phyloP scores from a whole-genome alignment of 2,329 filamentous ascomycete species.

The Conoideocrella luteorostrata region DNA sequence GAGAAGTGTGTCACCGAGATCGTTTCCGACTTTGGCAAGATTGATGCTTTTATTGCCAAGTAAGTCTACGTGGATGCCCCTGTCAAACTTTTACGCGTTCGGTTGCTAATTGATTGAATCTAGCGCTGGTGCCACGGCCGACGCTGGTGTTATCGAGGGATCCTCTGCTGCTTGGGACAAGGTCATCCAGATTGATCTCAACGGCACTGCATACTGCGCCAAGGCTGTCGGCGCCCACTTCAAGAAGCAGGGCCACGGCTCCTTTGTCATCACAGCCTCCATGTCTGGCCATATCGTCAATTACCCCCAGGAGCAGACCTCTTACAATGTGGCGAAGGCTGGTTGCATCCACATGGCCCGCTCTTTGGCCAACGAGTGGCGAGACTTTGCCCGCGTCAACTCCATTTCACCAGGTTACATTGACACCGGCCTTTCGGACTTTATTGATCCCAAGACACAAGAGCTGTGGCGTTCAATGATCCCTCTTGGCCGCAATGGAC shows the following conservation, averaged over 20 bases:
- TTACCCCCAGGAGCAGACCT: conserved; percentile 60
- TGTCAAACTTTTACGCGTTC: conserved; percentile 27
- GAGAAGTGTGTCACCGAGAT: conserved; percentile 55
- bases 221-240: conserved; percentile 58
- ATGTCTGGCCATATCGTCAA: conserved; percentile 69
- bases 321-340: conserved; percentile 60
- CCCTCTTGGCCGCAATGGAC: conserved; percentile 63
- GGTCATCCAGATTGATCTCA: conserved; percentile 57
- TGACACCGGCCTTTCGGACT: conserved; percentile 60
- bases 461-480: conserved; percentile 69
- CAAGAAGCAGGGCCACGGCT: conserved; percentile 55
- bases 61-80: conserved; percentile 42
- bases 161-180: conserved; percentile 60
- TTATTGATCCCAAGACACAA: conserved; percentile 60
- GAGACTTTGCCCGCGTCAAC: conserved; percentile 60
- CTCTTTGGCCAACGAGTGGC: conserved; percentile 58
- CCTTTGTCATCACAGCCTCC: conserved; percentile 62
- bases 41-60: conserved; percentile 72
- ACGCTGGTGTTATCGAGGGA: conserved; percentile 62
- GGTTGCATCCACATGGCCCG: conserved; percentile 42
- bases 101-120: not conserved
- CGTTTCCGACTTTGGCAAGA: conserved; percentile 64
- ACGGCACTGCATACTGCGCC: conserved; percentile 63
- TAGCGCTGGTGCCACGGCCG: conserved; percentile 61
- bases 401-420: conserved; percentile 64